These are phyloP conservation scores for Liriodendron chinense DNA, from an alignment of 164 flowering plant species.

Conservation along the genomic window DNA sequence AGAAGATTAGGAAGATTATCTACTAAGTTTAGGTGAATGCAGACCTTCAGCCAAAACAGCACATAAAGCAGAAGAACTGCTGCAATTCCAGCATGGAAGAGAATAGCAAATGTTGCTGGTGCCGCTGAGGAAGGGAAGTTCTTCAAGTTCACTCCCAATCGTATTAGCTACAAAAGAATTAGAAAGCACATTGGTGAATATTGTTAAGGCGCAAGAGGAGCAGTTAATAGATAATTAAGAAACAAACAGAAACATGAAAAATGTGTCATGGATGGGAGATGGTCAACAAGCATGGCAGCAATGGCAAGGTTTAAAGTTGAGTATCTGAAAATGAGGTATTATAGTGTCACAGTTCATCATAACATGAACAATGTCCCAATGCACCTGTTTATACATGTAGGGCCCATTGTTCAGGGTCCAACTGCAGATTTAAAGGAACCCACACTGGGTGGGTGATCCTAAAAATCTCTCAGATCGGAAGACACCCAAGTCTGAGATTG, in stretches of 20 bases:
- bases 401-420: too few relatives aligned
- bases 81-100: slow-evolving; percentile 83
- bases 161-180: slow-evolving; percentile 47
- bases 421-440: too few relatives aligned
- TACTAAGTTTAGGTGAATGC: not conserved
- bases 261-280: too few relatives aligned
- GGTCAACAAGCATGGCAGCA: not conserved
- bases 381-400: too few relatives aligned
- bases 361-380: too few relatives aligned
- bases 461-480: too few relatives aligned
- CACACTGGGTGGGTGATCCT: too few relatives aligned
- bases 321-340: not conserved
- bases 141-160: slow-evolving; percentile 76
- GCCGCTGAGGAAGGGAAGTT: slow-evolving; percentile 68
- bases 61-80: slow-evolving; percentile 71
- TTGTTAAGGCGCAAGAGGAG: not conserved
- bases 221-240: not conserved
- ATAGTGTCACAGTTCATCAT: too few relatives aligned
- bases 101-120: slow-evolving; percentile 70
- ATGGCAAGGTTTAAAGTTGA: not conserved
- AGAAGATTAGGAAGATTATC: not conserved
- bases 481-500: too few relatives aligned
- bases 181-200: not conserved
- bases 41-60: slow-evolving; percentile 96
- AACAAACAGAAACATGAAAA: not conserved